Conservation (phyloP, 352 stramenopile genomes). For the Pythium pectinolyticum region DNA sequence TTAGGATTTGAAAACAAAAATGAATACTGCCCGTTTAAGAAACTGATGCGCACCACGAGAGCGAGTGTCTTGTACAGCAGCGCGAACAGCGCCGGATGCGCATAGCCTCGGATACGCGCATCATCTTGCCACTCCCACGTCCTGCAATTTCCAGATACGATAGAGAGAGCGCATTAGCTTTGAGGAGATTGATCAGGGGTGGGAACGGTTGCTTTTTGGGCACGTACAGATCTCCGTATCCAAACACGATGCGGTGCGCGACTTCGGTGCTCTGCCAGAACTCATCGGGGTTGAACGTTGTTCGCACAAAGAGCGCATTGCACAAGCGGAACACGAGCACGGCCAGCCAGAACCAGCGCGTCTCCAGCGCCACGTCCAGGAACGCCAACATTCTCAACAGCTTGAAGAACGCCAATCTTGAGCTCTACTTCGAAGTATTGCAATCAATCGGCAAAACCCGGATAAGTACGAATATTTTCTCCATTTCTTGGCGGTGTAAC, state of each 20-base stretch:
- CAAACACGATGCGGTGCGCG: slow-evolving; percentile 84
- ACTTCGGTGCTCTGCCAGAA: slow-evolving; percentile 90
- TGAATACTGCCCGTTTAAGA: too few relatives aligned
- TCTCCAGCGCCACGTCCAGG: slow-evolving; percentile 19
- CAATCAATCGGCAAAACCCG: too few relatives aligned
- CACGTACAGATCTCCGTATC: slow-evolving; percentile 80
- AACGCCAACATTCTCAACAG: slow-evolving; percentile 18
- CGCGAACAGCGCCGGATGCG: slow-evolving; percentile 76
- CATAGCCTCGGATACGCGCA: slow-evolving; percentile 69
- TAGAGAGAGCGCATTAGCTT: neutral
- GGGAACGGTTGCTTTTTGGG: too few relatives aligned
- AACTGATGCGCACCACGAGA: slow-evolving; percentile 41
- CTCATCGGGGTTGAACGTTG: slow-evolving; percentile 87
- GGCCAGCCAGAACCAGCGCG: slow-evolving; percentile 44
- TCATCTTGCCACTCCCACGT: slow-evolving; percentile 87
- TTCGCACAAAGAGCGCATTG: slow-evolving; percentile 85
- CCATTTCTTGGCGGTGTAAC: too few relatives aligned
- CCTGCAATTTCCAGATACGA: slow-evolving; percentile 27
- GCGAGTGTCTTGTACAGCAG: slow-evolving; percentile 76
- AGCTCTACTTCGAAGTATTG: too few relatives aligned
- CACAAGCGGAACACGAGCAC: slow-evolving; percentile 68
- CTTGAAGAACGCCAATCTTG: too few relatives aligned
- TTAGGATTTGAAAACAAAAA: neutral
- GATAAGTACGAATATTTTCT: too few relatives aligned
- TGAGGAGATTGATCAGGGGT: too few relatives aligned